A percentile compares a stretch with the other conserved stretches of the same genome.
These are phyloP conservation scores for Ascochyta fabae DNA, from an alignment of 2,329 filamentous ascomycete species.

Conservation along the genomic window DNA sequence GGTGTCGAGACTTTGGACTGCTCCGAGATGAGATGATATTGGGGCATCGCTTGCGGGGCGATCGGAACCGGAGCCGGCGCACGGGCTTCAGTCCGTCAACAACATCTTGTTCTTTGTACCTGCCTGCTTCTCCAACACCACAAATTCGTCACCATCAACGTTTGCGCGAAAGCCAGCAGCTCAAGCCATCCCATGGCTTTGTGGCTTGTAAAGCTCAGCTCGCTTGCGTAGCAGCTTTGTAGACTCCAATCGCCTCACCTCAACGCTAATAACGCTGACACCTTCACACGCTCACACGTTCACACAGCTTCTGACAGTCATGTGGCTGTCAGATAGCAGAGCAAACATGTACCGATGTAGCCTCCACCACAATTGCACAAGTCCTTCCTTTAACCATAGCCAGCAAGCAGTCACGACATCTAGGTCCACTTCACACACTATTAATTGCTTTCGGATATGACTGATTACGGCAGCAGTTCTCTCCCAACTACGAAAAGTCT, in stretches of 20 bases:
- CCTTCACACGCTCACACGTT: not conserved
- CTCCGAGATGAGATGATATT: conserved; percentile 3
- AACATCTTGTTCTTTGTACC: not conserved
- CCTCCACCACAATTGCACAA: not conserved
- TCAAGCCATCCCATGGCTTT: not conserved
- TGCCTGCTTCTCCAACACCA: not conserved
- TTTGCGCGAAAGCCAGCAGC: not conserved
- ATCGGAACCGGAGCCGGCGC: conserved; percentile 4
- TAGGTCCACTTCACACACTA: not conserved
- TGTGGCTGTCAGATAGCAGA: no score
- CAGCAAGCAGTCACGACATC: not conserved
- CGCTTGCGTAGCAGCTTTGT: not conserved
- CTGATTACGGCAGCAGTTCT: not conserved
- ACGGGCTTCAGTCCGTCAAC: not conserved
- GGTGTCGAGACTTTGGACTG: not conserved
- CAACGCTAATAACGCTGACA: not conserved
- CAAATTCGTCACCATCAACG: not conserved
- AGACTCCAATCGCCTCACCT: not conserved
- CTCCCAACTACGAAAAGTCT: not conserved
- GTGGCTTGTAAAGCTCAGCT: not conserved
- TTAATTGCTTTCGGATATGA: not conserved
- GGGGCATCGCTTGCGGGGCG: conserved; percentile 6
- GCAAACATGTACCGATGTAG: not conserved
- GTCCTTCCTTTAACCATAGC: not conserved
- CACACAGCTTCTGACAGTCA: not conserved